Base-by-base conservation (phyloP, 139 green algal genomes). In the Volvox africanus region DNA sequence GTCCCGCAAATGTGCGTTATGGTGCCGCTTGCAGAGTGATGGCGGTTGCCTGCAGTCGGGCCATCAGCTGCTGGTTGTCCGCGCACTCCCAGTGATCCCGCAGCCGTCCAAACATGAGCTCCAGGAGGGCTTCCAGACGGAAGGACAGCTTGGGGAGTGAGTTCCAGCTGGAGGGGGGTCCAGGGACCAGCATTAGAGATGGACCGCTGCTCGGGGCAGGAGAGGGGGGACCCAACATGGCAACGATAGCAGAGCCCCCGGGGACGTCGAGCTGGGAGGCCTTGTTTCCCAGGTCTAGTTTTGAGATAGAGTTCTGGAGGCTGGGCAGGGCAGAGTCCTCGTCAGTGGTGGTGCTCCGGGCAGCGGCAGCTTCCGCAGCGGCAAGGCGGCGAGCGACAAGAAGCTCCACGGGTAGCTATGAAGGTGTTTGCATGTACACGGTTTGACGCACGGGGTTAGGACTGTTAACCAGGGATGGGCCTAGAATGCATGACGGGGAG, bases 51-150 rank as follows among this genome's bases (percentile, higher is more conserved):
- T 89, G 69, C 85, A 89, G 71, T 71, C 50, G 28, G 61, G 44
- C 28, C 44, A n/a, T 18, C 69, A 89, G 85, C 85, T 89, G 44
- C 28, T 61, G 19, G 22, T 89, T 50, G 19, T 82, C 71, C 0
- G 32, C 71, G 16, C 50, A 71, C 85, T 89, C 85, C 85, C 85
- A 89, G 22, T 67, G 85, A n/a, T 89, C 44, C 37, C 85, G 69
- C 85, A 89, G n/a, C 69, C 85, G 37, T 28, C 69, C 69, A 9
- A 82, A 14, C 85, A 89, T 14, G 18, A 89, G 28, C 20, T 89
- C 85, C 30, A 89, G 18, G 21, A 89, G 44, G 33, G 69, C 85
- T 68, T 89, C 69, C 85, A 89, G 71, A 28, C 32, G 36, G 30
- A 21, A 69, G 17, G 61, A 89, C 84, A 89, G 68, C 3, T 22